These are phyloP conservation scores for Citrus sinensis DNA, from an alignment of 345 rosid species.

Conservation along the genomic window DVS_A1.0 CM039165.1:34970501-34971000, in stretches of 20 bases:
- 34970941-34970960: neutral
- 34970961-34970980: neutral
- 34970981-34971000: neutral
- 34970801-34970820: neutral
- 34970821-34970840: neutral
- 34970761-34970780: constrained; percentile 5
- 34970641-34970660: neutral
- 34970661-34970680: too few species aligned
- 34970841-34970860: neutral
- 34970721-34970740: neutral
- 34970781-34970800: neutral
- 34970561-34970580: neutral
- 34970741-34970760: neutral
- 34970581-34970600: neutral
- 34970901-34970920: neutral
- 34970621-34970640: neutral
- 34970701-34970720: neutral
- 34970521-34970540: neutral
- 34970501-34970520: neutral
- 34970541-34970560: neutral
- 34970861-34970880: neutral
- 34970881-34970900: neutral
- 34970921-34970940: too few species aligned
- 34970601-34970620: neutral
- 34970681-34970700: too few species aligned